Conservation (phyloP, 1,284 basidiomycete species). For the Ustilago crameri region DNA sequence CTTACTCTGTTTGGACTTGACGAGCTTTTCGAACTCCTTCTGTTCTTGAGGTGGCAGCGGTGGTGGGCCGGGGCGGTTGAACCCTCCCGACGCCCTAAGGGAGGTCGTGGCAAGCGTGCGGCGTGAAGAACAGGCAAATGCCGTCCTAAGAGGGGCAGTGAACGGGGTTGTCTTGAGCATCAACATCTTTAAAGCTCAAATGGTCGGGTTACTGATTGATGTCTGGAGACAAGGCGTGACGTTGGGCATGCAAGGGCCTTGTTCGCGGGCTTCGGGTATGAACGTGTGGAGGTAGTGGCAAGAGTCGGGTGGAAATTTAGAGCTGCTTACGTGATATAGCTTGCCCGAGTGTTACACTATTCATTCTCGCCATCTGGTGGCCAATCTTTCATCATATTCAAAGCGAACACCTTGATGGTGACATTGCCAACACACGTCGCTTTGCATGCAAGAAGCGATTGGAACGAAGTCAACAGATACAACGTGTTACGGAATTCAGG, state of each 20-base stretch:
- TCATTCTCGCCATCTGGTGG: background rate
- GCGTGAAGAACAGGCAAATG: constrained; percentile 6
- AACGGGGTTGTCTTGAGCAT: constrained; percentile 2
- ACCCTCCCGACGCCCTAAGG: constrained; percentile 17
- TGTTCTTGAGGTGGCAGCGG: constrained; percentile 68
- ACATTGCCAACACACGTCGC: too few species aligned
- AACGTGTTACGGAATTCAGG: too few species aligned
- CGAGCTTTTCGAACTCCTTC: constrained; percentile 68
- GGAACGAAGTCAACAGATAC: too few species aligned
- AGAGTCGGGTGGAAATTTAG: constrained; percentile 3
- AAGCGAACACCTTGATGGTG: too few species aligned
- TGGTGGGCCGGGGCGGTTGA: constrained; percentile 67
- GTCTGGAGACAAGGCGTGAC: background rate
- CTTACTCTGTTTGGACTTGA: constrained; percentile 66
- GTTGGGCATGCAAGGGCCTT: background rate
- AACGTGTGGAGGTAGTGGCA: constrained; percentile 26
- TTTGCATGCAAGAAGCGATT: too few species aligned
- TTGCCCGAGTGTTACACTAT: too few species aligned
- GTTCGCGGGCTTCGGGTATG: too few species aligned
- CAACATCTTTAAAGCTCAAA: constrained; percentile 11
- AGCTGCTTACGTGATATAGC: constrained; percentile 33
- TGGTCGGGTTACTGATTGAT: background rate
- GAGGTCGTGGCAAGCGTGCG: constrained; percentile 23
- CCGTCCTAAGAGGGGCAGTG: background rate
- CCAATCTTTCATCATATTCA: too few species aligned